Base-by-base conservation (phyloP, 441 rosid species). In the Pelargonium fulgidum region DNA sequence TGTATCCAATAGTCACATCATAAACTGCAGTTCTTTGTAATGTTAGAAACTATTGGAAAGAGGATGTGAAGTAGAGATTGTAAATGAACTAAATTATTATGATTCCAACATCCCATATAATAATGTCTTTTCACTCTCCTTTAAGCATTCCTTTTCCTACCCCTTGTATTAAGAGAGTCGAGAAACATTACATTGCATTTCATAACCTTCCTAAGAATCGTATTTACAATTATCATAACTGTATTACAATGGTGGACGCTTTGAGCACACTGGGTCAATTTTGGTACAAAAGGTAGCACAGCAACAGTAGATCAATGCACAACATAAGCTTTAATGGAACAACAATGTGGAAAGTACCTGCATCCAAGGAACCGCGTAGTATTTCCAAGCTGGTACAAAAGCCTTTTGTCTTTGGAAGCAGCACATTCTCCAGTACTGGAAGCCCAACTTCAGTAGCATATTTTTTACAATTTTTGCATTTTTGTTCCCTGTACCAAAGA, bases 351-450 rank as follows among this genome's bases (percentile, higher is more conserved):
- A 72, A 54, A 67, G 7, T 78, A 94, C 99, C 98, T 84, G 99
- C 91, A 81, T 92, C 96, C 70, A 89, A 76, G 59, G 97, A 84
- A 70, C 67, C 74, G 62, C 81, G 81, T 52, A 94, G 81, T 77
- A 76, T 88, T 74, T 85, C 94, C 77, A 92, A 78, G 86, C 96
- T 86, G 73, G 84, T 79, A 73, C 77, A 50, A 68, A 94, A 94
- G 0, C 98, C 99, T 79, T 80, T 90, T 7, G 96, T 86, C 78
- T 92, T 94, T 0, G 97, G 99, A 77, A 92, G 84, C 71, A 92
- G 86, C 70, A 94, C 93, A 69, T 94, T 84, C 41, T 81, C 77
- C 68, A 94, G 79, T 65, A 83, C 76, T 5, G 98, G 96, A 71
- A 90, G 87, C 78, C 94, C 97, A 72, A 71, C 82, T 79, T 90